Evolutionary conservation across 164 flowering plant genomes (phyloP).

Genomic region (Taxillus chinensis): DNA sequence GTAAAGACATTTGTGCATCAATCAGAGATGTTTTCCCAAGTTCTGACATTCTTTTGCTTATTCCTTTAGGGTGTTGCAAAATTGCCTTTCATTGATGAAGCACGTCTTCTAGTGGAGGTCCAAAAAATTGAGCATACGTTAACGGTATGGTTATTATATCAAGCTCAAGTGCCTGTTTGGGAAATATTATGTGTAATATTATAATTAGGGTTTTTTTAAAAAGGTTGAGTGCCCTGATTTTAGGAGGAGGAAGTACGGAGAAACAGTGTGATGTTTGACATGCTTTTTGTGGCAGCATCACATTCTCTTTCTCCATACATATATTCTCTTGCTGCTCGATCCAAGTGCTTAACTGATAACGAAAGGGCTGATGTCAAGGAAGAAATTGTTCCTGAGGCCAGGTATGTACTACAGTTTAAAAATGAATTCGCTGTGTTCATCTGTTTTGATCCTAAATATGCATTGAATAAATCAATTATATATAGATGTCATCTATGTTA

Average conservation of each 20-base stretch:
- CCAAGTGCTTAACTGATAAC: slow-evolving; percentile 46
- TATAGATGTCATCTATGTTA: no score
- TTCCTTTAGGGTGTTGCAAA: slow-evolving; percentile 78
- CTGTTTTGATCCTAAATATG: no score
- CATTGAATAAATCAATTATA: no score
- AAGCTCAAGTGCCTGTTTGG: background rate
- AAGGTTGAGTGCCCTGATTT: background rate
- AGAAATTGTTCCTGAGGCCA: slow-evolving; percentile 53
- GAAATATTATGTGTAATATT: background rate
- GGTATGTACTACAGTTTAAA: slow-evolving; percentile 37
- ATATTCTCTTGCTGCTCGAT: slow-evolving; percentile 65
- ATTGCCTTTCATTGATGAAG: slow-evolving; percentile 93
- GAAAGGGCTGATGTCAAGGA: slow-evolving; percentile 58
- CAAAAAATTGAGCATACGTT: slow-evolving; percentile 67
- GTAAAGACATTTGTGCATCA: background rate
- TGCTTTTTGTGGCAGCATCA: slow-evolving; percentile 71
- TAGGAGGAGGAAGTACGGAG: slow-evolving; percentile 87
- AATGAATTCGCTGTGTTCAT: background rate
- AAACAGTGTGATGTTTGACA: slow-evolving; percentile 75
- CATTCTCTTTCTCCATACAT: slow-evolving; percentile 80
- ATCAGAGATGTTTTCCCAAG: background rate
- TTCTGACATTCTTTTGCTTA: slow-evolving; percentile 2
- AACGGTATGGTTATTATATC: slow-evolving; percentile 38
- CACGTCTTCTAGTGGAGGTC: slow-evolving; percentile 76
- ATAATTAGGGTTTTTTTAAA: background rate